Conservation (phyloP, 2,329 filamentous ascomycete species). For the Canariomyces notabilis region DNA sequence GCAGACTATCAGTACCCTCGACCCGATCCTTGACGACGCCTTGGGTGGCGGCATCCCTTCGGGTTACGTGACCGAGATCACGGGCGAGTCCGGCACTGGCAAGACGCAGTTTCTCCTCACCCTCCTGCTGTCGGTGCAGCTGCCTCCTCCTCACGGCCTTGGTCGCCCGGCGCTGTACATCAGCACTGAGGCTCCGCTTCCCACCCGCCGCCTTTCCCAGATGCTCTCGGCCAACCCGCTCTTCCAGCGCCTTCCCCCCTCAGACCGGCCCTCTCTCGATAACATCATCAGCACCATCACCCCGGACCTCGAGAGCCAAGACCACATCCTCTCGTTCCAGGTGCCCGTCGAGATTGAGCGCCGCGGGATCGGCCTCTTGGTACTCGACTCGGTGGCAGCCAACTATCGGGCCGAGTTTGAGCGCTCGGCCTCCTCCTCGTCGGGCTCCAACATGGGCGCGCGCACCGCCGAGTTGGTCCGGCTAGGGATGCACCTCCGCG, state of each 20-base stretch:
- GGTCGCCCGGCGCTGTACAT: conserved; percentile 80
- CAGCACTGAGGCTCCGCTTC: conserved; percentile 81
- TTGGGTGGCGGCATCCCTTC: conserved; percentile 76
- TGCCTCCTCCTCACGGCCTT: conserved; percentile 67
- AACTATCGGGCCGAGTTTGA: conserved; percentile 94
- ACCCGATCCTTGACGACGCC: conserved; percentile 60
- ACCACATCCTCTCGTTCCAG: conserved; percentile 90
- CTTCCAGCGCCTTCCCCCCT: conserved; percentile 37
- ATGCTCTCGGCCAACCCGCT: conserved; percentile 64
- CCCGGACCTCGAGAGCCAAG: conserved; percentile 87
- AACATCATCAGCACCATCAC: conserved; percentile 75
- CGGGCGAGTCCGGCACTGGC: conserved; percentile 87
- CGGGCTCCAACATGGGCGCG: conserved; percentile 60
- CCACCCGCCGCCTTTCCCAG: conserved; percentile 75
- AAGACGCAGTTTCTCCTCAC: conserved; percentile 92
- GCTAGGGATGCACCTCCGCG: conserved; percentile 68
- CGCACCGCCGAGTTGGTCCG: conserved; percentile 72
- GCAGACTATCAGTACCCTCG: conserved; percentile 73
- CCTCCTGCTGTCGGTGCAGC: conserved; percentile 77
- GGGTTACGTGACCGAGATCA: conserved; percentile 80
- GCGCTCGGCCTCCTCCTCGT: conserved; percentile 30
- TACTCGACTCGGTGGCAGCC: conserved; percentile 88
- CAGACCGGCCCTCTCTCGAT: conserved; percentile 58
- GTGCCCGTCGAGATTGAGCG: conserved; percentile 77
- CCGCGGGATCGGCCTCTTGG: conserved; percentile 71